Base-by-base conservation (phyloP, 2,329 filamentous ascomycete species). In the Diaporthe ilicicola region DNA sequence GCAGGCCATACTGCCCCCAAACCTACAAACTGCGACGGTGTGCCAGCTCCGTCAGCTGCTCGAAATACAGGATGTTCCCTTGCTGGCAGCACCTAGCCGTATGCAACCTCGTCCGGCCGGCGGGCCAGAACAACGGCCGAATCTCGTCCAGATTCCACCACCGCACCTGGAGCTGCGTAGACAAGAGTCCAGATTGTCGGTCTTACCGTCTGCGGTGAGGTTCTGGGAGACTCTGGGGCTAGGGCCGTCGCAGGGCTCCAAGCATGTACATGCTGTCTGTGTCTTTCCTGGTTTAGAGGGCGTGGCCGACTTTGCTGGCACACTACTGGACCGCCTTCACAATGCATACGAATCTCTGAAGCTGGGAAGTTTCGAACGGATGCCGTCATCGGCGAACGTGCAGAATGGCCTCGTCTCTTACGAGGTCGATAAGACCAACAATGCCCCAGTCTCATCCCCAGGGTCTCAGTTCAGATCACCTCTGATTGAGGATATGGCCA, bases 201-300 rank as follows among this genome's bases (percentile, higher is more conserved):
- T 97, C 48, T 84, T 95, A 27, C 92, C 94, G 2, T 89, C 93
- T 0, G 92, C 93, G 0, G 83, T 95, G 24, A 83, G 87, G 1
- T 97, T 96, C 77, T 97, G 94, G 94, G 93, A 96, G 77, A 90
- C 91, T 56, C 83, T 97, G 22, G 92, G 93, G 0, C 85, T 97
- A 1, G 89, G 89, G 1, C 94, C 94, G 4, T 89, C 89, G 10
- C 89, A 89, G 71, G 92, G 93, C 0, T 77, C 84, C 9, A 97
- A 97, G 79, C 89, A 95, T 72, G 83, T 96, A 37, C 86, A 87
- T 44, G 88, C 90, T 0, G 87, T 93, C 59, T 94, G 92, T 77
- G 83, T 96, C 2, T 92, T 91, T 73, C 93, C 93, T 0, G 84
- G 87, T 64, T 88, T 89, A 75, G 87, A 88, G 34, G 90, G 91